phyloP scores from a whole-genome alignment of 2,329 filamentous ascomycete genomes.

The Colletotrichum karsti region DNA sequence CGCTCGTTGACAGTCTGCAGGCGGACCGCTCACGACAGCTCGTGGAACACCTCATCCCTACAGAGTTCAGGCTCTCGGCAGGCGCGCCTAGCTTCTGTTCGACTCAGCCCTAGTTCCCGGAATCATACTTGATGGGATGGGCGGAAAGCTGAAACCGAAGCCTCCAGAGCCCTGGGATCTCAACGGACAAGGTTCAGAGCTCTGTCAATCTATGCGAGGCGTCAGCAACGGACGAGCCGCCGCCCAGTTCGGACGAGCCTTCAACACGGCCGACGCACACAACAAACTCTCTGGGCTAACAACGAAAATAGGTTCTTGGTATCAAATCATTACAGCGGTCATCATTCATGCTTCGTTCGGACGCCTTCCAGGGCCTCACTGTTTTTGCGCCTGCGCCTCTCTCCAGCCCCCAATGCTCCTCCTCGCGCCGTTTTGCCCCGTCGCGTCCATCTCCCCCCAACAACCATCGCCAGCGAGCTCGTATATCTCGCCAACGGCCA shows the following conservation, averaged over 20 bases:
- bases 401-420: conserved; percentile 23
- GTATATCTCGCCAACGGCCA: conserved; percentile 35
- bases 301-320: background rate
- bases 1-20: background rate
- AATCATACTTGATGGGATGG: background rate
- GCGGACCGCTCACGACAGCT: background rate
- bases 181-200: background rate
- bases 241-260: background rate
- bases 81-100: background rate
- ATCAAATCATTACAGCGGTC: background rate
- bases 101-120: background rate
- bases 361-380: background rate
- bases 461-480: conserved; percentile 46
- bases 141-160: background rate
- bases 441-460: conserved; percentile 27
- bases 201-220: background rate
- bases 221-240: background rate
- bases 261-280: background rate
- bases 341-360: conserved; percentile 3
- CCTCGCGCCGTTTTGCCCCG: conserved; percentile 18
- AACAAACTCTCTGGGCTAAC: background rate
- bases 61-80: background rate
- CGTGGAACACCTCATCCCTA: background rate
- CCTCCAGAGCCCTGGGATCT: background rate
- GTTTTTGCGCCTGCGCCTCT: background rate